These are phyloP conservation scores for Linnemannia zychae DNA, from an alignment of 192 early-diverging fungal genomes.

Conservation along the genomic window DNA sequence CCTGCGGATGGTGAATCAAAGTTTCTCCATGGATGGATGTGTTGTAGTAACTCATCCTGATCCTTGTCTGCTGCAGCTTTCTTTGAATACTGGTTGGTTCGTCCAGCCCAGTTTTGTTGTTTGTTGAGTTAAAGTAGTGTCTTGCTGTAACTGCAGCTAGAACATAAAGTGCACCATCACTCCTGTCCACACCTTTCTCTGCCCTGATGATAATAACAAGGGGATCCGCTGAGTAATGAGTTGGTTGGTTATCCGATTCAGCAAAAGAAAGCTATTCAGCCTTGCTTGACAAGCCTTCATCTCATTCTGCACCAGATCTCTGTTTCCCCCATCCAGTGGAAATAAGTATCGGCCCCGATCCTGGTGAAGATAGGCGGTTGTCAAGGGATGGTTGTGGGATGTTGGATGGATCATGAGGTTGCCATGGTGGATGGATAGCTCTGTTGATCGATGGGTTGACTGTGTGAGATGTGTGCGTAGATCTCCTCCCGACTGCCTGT, in stretches of 20 bases:
- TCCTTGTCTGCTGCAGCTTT: neutral
- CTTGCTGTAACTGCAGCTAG: neutral
- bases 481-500: neutral
- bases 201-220: neutral
- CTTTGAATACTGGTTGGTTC: neutral
- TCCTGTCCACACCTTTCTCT: neutral
- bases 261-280: neutral
- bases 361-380: neutral
- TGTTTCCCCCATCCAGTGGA: neutral
- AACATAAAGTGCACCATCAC: neutral
- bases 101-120: neutral
- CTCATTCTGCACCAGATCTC: neutral
- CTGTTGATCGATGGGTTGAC: neutral
- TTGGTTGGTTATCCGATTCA: neutral
- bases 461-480: neutral
- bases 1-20: neutral
- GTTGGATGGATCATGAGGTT: neutral
- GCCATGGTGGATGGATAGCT: conserved; percentile 7
- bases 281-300: neutral
- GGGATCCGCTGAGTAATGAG: neutral
- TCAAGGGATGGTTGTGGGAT: neutral
- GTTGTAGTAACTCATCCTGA: neutral
- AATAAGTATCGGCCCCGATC: neutral
- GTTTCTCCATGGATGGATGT: neutral
- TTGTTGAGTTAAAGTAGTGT: neutral